A percentile compares a stretch with the other conserved stretches of the same genome.
phyloP scores from a whole-genome alignment of 768 basidiomycete genomes.

The Termitomyces sp. region DNA sequence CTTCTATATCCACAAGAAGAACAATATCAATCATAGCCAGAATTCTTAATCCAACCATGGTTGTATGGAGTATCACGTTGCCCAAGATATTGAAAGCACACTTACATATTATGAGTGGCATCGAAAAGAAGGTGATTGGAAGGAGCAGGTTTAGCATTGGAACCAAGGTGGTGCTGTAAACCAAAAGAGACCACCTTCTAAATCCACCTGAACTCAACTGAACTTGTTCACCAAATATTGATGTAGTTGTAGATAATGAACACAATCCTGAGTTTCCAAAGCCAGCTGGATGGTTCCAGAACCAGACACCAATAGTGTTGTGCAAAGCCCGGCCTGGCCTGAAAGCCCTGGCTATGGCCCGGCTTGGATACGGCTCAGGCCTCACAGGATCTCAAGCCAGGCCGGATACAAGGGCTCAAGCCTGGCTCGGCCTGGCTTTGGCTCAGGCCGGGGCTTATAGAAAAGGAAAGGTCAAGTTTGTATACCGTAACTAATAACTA shows the following conservation, averaged over 20 bases:
- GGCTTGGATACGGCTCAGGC: neutral
- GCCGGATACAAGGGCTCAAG: neutral
- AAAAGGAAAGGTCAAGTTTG: neutral
- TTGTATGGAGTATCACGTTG: neutral
- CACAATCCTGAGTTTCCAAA: neutral
- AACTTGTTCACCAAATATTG: neutral
- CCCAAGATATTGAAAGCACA: neutral
- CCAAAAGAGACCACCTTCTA: neutral
- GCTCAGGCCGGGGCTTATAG: neutral
- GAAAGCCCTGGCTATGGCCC: too few species aligned
- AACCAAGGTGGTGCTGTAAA: neutral
- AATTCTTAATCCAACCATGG: neutral
- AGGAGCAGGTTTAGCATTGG: neutral
- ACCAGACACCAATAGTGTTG: constrained; percentile 4
- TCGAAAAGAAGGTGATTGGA: neutral
- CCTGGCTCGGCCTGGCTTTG: constrained; percentile 3
- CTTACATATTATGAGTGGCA: neutral
- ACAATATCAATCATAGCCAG: neutral
- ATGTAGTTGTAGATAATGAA: neutral
- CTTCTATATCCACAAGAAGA: neutral
- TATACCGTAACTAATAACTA: too few species aligned
- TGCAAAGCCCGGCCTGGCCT: neutral
- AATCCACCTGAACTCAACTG: neutral
- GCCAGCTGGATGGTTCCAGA: neutral
- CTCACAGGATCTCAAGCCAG: neutral